These are phyloP conservation scores for Alternaria gansuensis DNA, from an alignment of 2,329 filamentous ascomycete species.

Conservation along the genomic window DNA sequence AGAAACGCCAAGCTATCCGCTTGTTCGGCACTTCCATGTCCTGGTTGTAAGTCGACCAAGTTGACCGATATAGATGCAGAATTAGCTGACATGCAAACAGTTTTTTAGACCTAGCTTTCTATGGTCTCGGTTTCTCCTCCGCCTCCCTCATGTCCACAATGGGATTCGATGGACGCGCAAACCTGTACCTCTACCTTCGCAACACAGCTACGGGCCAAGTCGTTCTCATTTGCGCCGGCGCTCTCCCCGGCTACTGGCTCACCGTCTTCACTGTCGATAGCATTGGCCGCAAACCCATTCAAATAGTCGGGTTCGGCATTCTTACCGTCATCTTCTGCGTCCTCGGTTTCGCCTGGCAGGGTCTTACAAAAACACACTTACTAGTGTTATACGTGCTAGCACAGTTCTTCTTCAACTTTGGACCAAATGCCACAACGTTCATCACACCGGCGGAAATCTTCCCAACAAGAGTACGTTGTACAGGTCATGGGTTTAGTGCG, in stretches of 20 bases:
- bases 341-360: conserved; percentile 60
- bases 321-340: conserved; percentile 61
- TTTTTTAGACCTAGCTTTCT: conserved; percentile 69
- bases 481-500: conserved; percentile 60
- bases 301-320: conserved; percentile 64
- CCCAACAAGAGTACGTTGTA: conserved; percentile 59
- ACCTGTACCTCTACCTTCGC: conserved; percentile 74
- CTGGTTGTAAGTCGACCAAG: conserved; percentile 66
- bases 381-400: conserved; percentile 59
- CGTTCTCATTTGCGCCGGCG: conserved; percentile 79
- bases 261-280: conserved; percentile 78
- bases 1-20: conserved; percentile 74
- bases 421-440: conserved; percentile 62
- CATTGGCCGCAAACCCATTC: conserved; percentile 79
- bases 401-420: conserved; percentile 65
- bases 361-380: conserved; percentile 54
- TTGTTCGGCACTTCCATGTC: conserved; percentile 80
- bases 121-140: conserved; percentile 75
- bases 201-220: conserved; percentile 81
- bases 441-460: conserved; percentile 63
- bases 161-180: conserved; percentile 71
- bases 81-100: conserved; percentile 16
- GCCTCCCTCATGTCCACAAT: conserved; percentile 75
- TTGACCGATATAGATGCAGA: not conserved
- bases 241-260: conserved; percentile 84